These are phyloP conservation scores for Corniculantispora saksenae DNA, from an alignment of 2,329 filamentous ascomycete species.

Conservation along the genomic window DNA sequence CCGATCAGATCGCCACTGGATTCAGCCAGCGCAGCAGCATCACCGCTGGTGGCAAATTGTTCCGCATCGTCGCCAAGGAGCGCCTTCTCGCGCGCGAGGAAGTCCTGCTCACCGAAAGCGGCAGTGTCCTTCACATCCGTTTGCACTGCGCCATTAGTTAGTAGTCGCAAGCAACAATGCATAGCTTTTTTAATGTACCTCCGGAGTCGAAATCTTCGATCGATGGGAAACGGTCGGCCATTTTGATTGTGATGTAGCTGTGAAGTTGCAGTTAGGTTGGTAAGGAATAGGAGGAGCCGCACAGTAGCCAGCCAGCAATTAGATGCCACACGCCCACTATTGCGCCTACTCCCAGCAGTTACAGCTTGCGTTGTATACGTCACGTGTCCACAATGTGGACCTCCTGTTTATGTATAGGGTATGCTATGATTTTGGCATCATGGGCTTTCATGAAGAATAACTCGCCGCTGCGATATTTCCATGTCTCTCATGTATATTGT, in stretches of 20 bases:
- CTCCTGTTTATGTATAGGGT: background rate
- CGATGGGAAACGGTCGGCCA: constrained; percentile 79
- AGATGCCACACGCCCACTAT: background rate
- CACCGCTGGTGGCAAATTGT: constrained; percentile 79
- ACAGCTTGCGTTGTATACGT: background rate
- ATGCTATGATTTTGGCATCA: too few relatives aligned
- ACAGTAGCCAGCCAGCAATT: background rate
- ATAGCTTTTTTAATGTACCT: too few relatives aligned
- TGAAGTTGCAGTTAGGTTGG: background rate
- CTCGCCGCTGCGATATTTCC: too few relatives aligned
- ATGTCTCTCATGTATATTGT: background rate
- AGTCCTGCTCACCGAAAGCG: constrained; percentile 68
- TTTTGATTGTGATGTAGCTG: constrained; percentile 39
- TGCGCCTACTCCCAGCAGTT: background rate
- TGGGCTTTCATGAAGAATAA: too few relatives aligned
- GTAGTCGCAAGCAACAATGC: background rate
- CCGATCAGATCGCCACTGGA: constrained; percentile 72
- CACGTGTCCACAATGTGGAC: constrained; percentile 9
- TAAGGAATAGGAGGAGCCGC: constrained; percentile 4
- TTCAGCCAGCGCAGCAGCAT: constrained; percentile 65
- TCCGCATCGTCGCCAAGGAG: constrained; percentile 89
- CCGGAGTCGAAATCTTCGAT: constrained; percentile 75
- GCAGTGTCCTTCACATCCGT: constrained; percentile 60
- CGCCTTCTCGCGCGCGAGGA: constrained; percentile 88
- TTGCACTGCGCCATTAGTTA: constrained; percentile 53